Evolutionary conservation across 2,329 filamentous ascomycete genomes (phyloP), one percentile per base, ranked within the genome.

Genomic region (Magnaporthiopsis incrustans): DNA sequence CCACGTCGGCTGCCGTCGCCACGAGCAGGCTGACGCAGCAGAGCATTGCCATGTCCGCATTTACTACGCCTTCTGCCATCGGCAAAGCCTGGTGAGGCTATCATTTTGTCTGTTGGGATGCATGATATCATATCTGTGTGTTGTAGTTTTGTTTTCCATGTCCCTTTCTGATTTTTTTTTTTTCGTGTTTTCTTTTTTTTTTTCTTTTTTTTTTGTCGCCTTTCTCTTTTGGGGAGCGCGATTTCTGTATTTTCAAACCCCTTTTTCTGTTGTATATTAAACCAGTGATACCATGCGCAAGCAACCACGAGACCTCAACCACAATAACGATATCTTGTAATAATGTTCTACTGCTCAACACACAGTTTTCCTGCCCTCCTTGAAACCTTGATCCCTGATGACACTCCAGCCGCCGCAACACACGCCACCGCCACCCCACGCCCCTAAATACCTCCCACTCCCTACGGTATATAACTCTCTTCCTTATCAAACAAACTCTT

Each of bases 1-100:
- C 60, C n/a, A 44, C 38, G 14, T 38, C 60, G 26, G 60, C 60
- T 2, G 60, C 33, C 14, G 60, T 27, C 26, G 33, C 22, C n/a
- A 63, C n/a, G 32, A 62, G 35, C 53, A 64, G 33, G 56, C 26
- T 53, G 62, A 60, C 33, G 22, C 35, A 61, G 35, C 38, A 44
- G 60, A 61, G 60, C 35, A 27, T 50, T 50, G 60, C 60, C 22
- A 26, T 61, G 30, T 61, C 60, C 25, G 22, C 60, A 4, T 50
- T 44, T 27, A 61, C 60, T 18, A 44, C 60, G 14, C 38, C 60
- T 27, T 50, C 60, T 27, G 27, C 60, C 5, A 44, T 61, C 27
- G 50, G 27, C 38, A 61, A 61, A 30, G 50, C 38, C 26, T 61
- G 60, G 60, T 61, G 33, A 30, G 30, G 30, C 30, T 30, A 30